phyloP scores from a whole-genome alignment of 495 filamentous ascomycete genomes.

The Lasiosphaeria miniovina region DNA sequence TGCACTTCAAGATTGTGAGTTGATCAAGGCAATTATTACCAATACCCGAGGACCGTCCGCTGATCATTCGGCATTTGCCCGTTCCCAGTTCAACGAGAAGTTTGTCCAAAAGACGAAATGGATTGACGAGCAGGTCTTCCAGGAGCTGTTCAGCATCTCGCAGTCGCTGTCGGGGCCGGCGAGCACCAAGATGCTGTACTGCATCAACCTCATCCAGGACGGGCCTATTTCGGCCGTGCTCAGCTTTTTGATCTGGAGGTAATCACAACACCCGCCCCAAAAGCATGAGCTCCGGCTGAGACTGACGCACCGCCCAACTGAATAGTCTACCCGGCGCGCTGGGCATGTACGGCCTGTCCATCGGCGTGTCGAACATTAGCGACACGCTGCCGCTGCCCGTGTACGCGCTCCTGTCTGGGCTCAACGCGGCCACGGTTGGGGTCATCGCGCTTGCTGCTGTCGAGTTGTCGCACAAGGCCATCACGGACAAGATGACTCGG shows the following conservation, averaged over 20 bases:
- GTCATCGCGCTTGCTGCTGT: slow-evolving; percentile 77
- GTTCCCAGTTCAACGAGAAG: slow-evolving; percentile 51
- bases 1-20: slow-evolving; percentile 65
- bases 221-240: slow-evolving; percentile 62
- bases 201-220: slow-evolving; percentile 63
- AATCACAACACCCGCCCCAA: too few relatives aligned
- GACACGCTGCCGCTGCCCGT: slow-evolving; percentile 61
- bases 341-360: slow-evolving; percentile 69
- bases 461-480: slow-evolving; percentile 68
- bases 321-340: slow-evolving; percentile 68
- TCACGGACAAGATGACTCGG: slow-evolving; percentile 68
- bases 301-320: background rate
- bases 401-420: slow-evolving; percentile 72
- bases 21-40: background rate
- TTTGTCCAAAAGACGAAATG: slow-evolving; percentile 67
- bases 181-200: slow-evolving; percentile 78
- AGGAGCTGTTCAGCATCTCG: slow-evolving; percentile 77
- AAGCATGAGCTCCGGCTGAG: too few relatives aligned
- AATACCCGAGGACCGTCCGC: background rate
- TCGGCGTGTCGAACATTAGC: slow-evolving; percentile 63
- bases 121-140: slow-evolving; percentile 78
- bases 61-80: background rate
- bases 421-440: slow-evolving; percentile 77
- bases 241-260: slow-evolving; percentile 69
- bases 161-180: slow-evolving; percentile 74